A percentile compares a stretch with the other conserved stretches of the same genome.
These are phyloP conservation scores for Avena eriantha DNA, from an alignment of 176 grass and related monocot genomes.

Conservation along the genomic window DNA sequence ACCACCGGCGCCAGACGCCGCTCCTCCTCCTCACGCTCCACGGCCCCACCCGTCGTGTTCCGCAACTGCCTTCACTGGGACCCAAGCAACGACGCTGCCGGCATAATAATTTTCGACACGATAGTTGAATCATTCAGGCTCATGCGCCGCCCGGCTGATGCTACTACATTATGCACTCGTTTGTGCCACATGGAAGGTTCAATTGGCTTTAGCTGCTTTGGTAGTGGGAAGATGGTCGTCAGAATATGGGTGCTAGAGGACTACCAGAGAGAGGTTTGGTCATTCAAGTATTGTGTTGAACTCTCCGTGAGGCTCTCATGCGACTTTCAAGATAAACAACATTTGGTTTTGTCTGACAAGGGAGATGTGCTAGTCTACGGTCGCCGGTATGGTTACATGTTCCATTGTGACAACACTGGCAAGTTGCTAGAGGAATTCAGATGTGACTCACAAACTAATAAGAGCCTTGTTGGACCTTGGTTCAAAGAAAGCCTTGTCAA, in stretches of 20 bases:
- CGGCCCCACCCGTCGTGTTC: background rate
- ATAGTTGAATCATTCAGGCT: background rate
- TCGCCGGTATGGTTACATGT: too few species aligned
- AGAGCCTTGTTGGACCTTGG: background rate
- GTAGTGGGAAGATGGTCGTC: background rate
- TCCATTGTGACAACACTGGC: too few species aligned
- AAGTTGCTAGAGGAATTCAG: too few species aligned
- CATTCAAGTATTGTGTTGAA: too few species aligned
- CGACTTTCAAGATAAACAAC: too few species aligned
- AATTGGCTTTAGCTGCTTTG: background rate
- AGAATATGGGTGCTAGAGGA: background rate
- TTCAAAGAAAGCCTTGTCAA: background rate
- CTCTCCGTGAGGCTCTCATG: too few species aligned
- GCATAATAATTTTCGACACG: background rate
- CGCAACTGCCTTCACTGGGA: slow-evolving; percentile 1
- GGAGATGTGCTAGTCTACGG: too few species aligned
- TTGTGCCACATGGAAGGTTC: background rate
- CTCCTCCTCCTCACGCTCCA: too few species aligned
- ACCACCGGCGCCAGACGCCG: too few species aligned
- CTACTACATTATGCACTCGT: background rate
- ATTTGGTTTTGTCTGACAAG: too few species aligned
- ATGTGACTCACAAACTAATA: too few species aligned
- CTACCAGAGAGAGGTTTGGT: background rate
- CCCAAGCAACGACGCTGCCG: background rate
- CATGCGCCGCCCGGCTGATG: background rate